phyloP scores from a whole-genome alignment of 2,329 filamentous ascomycete genomes.

The Pseudogymnoascus sp. region DNA sequence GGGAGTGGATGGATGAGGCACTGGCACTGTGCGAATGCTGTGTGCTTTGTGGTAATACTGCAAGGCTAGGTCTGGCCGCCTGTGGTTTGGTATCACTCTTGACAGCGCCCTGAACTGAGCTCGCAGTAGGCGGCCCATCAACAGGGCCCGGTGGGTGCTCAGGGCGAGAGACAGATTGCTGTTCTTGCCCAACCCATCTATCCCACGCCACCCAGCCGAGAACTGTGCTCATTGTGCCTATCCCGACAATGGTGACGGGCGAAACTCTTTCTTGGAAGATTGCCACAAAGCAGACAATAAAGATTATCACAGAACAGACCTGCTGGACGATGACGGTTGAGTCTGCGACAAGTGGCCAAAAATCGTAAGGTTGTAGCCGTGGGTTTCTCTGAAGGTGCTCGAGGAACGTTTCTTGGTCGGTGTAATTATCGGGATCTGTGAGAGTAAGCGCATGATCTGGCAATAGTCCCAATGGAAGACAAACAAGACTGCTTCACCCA shows the following conservation, averaged over 20 bases:
- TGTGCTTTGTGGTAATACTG: constrained; percentile 24
- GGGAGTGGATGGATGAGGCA: constrained; percentile 45
- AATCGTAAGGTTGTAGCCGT: constrained; percentile 88
- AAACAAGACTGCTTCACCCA: constrained; percentile 95
- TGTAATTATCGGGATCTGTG: constrained; percentile 97
- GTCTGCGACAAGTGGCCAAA: constrained; percentile 93
- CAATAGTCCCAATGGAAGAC: constrained; percentile 24
- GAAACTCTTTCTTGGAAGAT: constrained; percentile 85
- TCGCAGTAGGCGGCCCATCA: neutral
- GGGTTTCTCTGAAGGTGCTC: constrained; percentile 94
- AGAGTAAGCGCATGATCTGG: constrained; percentile 17
- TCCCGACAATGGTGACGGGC: constrained; percentile 79
- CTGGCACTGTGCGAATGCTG: constrained; percentile 46
- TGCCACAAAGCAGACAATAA: constrained; percentile 85
- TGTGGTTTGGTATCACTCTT: constrained; percentile 18
- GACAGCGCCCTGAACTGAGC: neutral
- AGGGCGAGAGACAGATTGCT: constrained; percentile 28
- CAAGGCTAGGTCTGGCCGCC: constrained; percentile 36
- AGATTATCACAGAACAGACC: constrained; percentile 89
- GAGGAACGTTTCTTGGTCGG: constrained; percentile 91
- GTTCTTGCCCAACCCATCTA: constrained; percentile 71
- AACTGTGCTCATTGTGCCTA: constrained; percentile 74
- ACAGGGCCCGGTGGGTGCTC: constrained; percentile 6
- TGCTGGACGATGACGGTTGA: constrained; percentile 96
- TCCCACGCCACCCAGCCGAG: constrained; percentile 90